phyloP scores from a whole-genome alignment of 1,284 basidiomycete species.

The Psilocybe mexicana region DNA sequence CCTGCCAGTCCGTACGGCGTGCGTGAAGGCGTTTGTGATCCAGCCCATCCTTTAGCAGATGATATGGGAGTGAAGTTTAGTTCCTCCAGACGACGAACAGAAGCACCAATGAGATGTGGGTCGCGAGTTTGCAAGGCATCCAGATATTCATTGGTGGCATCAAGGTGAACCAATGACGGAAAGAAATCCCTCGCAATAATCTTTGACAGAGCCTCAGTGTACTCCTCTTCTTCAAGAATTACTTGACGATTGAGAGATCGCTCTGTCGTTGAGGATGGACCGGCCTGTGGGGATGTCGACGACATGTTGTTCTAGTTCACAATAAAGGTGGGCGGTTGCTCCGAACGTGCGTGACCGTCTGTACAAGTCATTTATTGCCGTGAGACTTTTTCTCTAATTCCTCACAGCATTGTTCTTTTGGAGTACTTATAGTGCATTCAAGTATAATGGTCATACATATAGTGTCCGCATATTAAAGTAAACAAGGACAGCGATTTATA shows the following conservation, averaged over 20 bases:
- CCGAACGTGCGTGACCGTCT: neutral
- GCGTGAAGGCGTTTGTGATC: constrained; percentile 56
- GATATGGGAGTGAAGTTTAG: constrained; percentile 53
- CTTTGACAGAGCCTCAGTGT: constrained; percentile 86
- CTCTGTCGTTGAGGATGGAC: constrained; percentile 25
- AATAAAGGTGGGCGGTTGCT: neutral
- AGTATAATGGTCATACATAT: neutral
- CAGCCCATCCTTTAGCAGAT: constrained; percentile 35
- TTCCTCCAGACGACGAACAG: constrained; percentile 72
- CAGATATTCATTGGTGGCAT: constrained; percentile 84
- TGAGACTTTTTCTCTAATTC: constrained; percentile 1
- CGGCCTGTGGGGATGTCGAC: constrained; percentile 9
- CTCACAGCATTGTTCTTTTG: neutral
- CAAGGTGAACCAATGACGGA: constrained; percentile 84
- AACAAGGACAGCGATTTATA: neutral
- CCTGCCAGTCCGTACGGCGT: constrained; percentile 66
- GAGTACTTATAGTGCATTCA: neutral
- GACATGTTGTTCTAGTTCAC: constrained; percentile 15
- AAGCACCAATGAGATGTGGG: constrained; percentile 68
- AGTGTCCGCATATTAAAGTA: constrained; percentile 2
- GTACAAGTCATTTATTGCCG: constrained; percentile 1
- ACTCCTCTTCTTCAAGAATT: constrained; percentile 94
- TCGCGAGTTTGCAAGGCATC: constrained; percentile 77
- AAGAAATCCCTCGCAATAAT: constrained; percentile 99
- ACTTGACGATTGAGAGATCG: constrained; percentile 71